A percentile compares a stretch with the other conserved stretches of the same genome.
Evolutionary conservation across 129 eudicot genomes (phyloP).

Genomic region (Flaveria ramosissima): DNA sequence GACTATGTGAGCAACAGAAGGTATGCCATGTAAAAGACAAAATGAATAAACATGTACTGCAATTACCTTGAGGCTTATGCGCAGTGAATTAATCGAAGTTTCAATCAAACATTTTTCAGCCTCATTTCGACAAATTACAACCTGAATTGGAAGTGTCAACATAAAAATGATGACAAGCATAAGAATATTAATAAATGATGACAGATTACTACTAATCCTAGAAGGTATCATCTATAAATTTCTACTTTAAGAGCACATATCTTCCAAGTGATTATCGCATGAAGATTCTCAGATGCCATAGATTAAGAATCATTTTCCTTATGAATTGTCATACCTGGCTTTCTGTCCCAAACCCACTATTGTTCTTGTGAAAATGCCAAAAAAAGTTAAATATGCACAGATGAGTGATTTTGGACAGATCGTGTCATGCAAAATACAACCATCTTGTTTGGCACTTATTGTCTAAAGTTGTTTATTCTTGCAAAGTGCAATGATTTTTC

Average conservation of each 20-base stretch:
- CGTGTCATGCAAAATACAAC: neutral
- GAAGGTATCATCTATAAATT: neutral
- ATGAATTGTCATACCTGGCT: neutral
- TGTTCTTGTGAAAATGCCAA: neutral
- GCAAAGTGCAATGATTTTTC: neutral
- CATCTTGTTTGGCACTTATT: neutral
- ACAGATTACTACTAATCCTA: neutral
- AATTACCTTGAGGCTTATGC: constrained; percentile 88
- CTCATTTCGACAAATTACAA: constrained; percentile 93
- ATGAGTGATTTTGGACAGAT: neutral
- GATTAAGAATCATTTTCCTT: neutral
- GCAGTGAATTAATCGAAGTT: constrained; percentile 90
- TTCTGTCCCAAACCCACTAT: neutral
- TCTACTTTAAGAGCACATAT: neutral
- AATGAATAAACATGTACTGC: neutral
- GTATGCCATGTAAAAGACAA: neutral
- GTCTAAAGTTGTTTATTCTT: neutral
- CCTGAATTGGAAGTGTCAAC: constrained; percentile 43
- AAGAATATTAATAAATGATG: constrained; percentile 2
- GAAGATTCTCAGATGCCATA: neutral
- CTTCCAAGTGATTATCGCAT: neutral
- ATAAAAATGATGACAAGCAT: constrained; percentile 12
- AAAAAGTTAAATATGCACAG: neutral
- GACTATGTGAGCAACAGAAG: constrained; percentile 13
- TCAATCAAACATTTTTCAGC: constrained; percentile 98